A percentile compares a stretch with the other conserved stretches of the same genome.
These are phyloP conservation scores for Phoma sp. DNA, from an alignment of 2,329 filamentous ascomycete species.

Conservation along the genomic window DNA sequence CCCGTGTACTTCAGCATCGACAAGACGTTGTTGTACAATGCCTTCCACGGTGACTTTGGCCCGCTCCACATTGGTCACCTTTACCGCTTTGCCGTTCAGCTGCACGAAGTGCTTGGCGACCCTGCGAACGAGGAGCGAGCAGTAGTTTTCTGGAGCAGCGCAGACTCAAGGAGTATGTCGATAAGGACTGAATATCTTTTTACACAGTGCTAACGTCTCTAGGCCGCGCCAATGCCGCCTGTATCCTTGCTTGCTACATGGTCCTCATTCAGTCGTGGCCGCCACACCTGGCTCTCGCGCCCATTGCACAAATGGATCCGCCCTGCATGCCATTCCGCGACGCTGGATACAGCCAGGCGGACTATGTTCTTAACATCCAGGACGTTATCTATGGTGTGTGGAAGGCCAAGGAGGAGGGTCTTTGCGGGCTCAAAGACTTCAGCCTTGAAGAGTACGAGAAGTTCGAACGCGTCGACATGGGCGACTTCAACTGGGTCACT, in stretches of 20 bases:
- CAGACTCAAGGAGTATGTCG: slow-evolving; percentile 84
- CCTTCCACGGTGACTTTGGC: slow-evolving; percentile 98
- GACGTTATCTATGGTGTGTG: slow-evolving; percentile 98
- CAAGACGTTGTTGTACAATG: slow-evolving; percentile 92
- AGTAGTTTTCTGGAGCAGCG: slow-evolving; percentile 95
- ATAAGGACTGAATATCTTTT: background rate
- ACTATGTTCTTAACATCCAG: slow-evolving; percentile 94
- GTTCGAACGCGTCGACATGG: slow-evolving; percentile 95
- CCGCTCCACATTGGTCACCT: slow-evolving; percentile 96
- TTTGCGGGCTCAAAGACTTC: slow-evolving; percentile 91
- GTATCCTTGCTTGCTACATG: slow-evolving; percentile 97
- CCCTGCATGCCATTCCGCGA: slow-evolving; percentile 99
- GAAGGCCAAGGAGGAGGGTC: slow-evolving; percentile 96
- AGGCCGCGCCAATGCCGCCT: slow-evolving; percentile 93
- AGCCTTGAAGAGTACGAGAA: slow-evolving; percentile 96
- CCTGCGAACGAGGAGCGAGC: slow-evolving; percentile 88
- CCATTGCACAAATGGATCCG: slow-evolving; percentile 95
- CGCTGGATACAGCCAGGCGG: slow-evolving; percentile 96
- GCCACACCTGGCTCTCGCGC: slow-evolving; percentile 91
- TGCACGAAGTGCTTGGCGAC: slow-evolving; percentile 93
- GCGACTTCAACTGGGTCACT: slow-evolving; percentile 99
- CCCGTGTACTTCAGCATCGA: slow-evolving; percentile 97
- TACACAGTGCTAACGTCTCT: slow-evolving; percentile 25
- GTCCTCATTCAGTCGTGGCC: slow-evolving; percentile 98
- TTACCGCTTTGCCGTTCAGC: slow-evolving; percentile 93